These are phyloP conservation scores for Verticillium zaregamsianum DNA, from an alignment of 2,329 filamentous ascomycete species.

Conservation along the genomic window DNA sequence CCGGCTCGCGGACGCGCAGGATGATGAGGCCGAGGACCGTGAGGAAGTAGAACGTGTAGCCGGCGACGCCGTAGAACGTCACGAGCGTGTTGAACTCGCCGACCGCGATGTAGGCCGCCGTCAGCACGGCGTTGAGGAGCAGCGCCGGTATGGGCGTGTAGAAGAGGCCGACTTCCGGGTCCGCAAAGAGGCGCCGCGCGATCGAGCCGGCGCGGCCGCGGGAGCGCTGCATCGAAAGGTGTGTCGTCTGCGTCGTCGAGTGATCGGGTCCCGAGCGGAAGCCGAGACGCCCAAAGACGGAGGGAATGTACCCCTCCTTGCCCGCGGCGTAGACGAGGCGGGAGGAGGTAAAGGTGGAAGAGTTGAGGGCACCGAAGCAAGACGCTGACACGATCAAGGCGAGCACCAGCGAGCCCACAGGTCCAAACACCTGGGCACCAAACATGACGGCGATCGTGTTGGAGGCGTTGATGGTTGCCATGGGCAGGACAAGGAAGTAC, in stretches of 20 bases:
- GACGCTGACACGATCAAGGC: conserved; percentile 86
- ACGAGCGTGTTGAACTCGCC: conserved; percentile 90
- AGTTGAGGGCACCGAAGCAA: conserved; percentile 93
- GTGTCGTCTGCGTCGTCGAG: conserved; percentile 40
- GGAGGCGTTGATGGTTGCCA: conserved; percentile 72
- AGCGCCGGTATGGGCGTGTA: conserved; percentile 94
- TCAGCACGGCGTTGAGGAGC: conserved; percentile 72
- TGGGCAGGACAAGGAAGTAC: conserved; percentile 90
- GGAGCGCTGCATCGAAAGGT: conserved; percentile 40
- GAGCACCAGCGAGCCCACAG: conserved; percentile 74
- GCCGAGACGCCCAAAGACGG: conserved; percentile 78
- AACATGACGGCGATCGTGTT: conserved; percentile 98
- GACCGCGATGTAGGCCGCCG: conserved; percentile 71
- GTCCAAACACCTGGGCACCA: conserved; percentile 83
- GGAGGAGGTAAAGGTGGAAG: conserved; percentile 87
- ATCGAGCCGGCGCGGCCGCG: conserved; percentile 55
- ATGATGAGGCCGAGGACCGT: conserved; percentile 92
- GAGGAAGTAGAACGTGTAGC: conserved; percentile 96
- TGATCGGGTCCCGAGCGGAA: conserved; percentile 44
- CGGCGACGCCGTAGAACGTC: conserved; percentile 96
- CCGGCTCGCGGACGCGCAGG: conserved; percentile 79
- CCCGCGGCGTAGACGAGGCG: conserved; percentile 90
- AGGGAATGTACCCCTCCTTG: conserved; percentile 90
- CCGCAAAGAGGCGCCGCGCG: conserved; percentile 63
- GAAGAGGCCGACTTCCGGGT: conserved; percentile 76